These are phyloP conservation scores for Whalleya microplaca DNA, from an alignment of 2,329 filamentous ascomycete genomes.

Conservation along the genomic window DNA sequence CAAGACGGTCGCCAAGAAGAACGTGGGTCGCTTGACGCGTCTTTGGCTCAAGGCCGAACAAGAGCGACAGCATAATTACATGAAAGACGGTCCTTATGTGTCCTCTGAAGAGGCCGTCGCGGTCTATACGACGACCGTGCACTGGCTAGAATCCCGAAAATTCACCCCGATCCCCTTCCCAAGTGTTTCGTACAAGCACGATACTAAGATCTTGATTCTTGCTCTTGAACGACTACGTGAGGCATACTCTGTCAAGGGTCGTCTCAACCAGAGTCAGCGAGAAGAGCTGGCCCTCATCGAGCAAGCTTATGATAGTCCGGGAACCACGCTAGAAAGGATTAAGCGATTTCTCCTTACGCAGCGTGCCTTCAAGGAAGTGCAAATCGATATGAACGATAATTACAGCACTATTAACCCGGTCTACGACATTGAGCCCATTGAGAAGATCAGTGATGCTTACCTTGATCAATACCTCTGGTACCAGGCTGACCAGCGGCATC, in stretches of 20 bases:
- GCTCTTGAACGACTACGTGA: slow-evolving; percentile 91
- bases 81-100: slow-evolving; percentile 98
- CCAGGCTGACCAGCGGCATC: slow-evolving; percentile 93
- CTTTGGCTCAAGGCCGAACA: slow-evolving; percentile 98
- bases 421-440: slow-evolving; percentile 97
- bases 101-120: slow-evolving; percentile 98
- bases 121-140: slow-evolving; percentile 97
- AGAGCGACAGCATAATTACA: slow-evolving; percentile 97
- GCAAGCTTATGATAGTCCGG: slow-evolving; percentile 96
- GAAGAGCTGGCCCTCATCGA: slow-evolving; percentile 97
- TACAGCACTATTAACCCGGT: slow-evolving; percentile 99
- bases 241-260: slow-evolving; percentile 95
- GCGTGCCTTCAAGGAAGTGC: slow-evolving; percentile 97
- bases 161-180: slow-evolving; percentile 99
- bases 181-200: slow-evolving; percentile 98
- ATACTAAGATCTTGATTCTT: slow-evolving; percentile 97
- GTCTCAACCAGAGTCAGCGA: slow-evolving; percentile 95
- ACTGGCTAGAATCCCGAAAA: slow-evolving; percentile 97
- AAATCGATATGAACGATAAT: slow-evolving; percentile 99
- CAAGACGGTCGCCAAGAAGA: slow-evolving; percentile 99
- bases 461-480: slow-evolving; percentile 99
- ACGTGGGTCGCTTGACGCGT: slow-evolving; percentile 89
- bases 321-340: slow-evolving; percentile 92
- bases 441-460: slow-evolving; percentile 99
- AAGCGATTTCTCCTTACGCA: slow-evolving; percentile 97